Evolutionary conservation across 768 basidiomycete genomes (phyloP).

Genomic region (Tulasnella sp.): DNA sequence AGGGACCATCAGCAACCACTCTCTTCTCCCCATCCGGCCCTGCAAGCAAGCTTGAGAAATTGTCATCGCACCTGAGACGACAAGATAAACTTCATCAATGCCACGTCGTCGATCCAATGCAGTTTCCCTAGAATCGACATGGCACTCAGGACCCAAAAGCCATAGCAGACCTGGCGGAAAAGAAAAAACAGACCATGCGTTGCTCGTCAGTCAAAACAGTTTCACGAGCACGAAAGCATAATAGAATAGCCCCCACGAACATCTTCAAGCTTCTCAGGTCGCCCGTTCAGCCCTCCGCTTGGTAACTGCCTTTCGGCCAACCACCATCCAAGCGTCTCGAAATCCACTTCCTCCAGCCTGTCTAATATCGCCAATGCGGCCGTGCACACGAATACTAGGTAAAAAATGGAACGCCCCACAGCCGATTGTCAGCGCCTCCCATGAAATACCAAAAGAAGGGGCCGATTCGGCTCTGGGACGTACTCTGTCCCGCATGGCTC

Average conservation of each 20-base stretch:
- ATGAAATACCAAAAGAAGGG: not conserved
- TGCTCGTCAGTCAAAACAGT: not conserved
- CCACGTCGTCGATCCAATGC: slow-evolving; percentile 81
- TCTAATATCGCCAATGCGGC: slow-evolving; percentile 85
- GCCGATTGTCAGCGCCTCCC: not conserved
- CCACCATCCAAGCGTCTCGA: slow-evolving; percentile 86
- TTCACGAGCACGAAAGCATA: not conserved
- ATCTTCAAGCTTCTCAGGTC: slow-evolving; percentile 97
- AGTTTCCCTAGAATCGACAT: slow-evolving; percentile 79
- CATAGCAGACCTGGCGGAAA: slow-evolving; percentile 94
- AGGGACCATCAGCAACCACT: not conserved
- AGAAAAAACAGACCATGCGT: not conserved
- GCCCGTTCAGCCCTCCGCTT: slow-evolving; percentile 89
- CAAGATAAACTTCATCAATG: slow-evolving; percentile 75
- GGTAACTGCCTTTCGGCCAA: slow-evolving; percentile 88
- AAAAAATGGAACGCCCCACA: not conserved
- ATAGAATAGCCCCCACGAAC: slow-evolving; percentile 47
- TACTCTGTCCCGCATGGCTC: slow-evolving; percentile 89
- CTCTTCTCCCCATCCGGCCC: not conserved
- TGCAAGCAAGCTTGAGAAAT: not conserved
- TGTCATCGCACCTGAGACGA: slow-evolving; percentile 65
- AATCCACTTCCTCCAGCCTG: slow-evolving; percentile 68
- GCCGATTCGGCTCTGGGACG: slow-evolving; percentile 20
- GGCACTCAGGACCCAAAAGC: slow-evolving; percentile 91
- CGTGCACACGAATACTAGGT: slow-evolving; percentile 80